phyloP scores from a whole-genome alignment of 208 protist species.

The Perkinsela sp. region DNA sequence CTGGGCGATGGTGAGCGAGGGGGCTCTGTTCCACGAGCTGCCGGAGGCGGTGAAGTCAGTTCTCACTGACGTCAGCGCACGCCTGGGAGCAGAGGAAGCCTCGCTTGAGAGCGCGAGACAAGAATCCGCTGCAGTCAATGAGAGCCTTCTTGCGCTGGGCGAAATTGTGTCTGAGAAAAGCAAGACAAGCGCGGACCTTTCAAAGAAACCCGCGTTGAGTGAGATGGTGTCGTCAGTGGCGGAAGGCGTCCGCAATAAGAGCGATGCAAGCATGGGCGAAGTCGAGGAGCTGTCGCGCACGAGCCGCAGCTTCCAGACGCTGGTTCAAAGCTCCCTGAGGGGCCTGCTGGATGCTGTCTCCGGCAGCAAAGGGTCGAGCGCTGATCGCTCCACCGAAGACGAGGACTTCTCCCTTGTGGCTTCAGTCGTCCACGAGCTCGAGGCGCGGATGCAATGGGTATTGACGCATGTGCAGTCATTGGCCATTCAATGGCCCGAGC shows the following conservation, averaged over 20 bases:
- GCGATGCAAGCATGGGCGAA: neutral
- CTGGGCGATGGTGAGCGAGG: neutral
- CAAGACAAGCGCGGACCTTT: neutral
- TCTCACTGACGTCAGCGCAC: neutral
- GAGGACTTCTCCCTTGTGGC: neutral
- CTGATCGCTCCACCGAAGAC: neutral
- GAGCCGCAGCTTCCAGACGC: neutral
- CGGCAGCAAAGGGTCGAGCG: neutral
- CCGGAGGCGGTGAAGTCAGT: neutral
- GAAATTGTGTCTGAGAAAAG: neutral
- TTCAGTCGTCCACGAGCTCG: neutral
- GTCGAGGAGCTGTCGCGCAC: neutral
- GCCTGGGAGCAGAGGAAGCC: neutral
- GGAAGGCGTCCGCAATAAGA: neutral
- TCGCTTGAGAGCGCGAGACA: neutral
- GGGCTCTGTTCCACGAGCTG: neutral
- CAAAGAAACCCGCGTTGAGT: neutral
- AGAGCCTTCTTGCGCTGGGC: neutral
- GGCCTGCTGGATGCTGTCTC: neutral
- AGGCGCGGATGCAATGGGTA: too few species aligned
- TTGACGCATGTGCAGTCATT: too few species aligned
- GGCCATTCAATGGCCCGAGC: too few species aligned
- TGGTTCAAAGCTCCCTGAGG: neutral
- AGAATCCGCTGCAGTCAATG: neutral
- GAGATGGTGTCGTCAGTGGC: neutral